Conservation (phyloP, 1,139 yeast genomes). For the Candida sp. region DNA sequence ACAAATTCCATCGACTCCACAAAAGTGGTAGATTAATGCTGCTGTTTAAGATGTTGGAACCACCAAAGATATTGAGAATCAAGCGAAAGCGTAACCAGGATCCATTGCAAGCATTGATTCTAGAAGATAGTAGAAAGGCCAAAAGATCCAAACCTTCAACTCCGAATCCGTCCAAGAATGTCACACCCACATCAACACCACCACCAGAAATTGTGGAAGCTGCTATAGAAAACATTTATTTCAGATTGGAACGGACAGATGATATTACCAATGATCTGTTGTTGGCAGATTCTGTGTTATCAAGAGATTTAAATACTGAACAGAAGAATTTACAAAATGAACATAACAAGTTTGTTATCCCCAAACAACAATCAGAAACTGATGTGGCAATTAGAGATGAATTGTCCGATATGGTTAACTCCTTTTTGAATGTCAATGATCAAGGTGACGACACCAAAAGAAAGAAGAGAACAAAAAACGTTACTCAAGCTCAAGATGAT, state of each 20-base stretch:
- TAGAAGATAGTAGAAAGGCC: conserved; percentile 33
- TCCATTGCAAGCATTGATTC: conserved; percentile 73
- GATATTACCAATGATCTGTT: conserved; percentile 14
- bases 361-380: conserved; percentile 32
- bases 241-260: conserved; percentile 66
- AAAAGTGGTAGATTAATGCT: neutral
- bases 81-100: conserved; percentile 85
- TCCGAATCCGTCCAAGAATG: conserved; percentile 20
- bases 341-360: conserved; percentile 31
- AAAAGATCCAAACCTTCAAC: conserved; percentile 46
- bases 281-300: conserved; percentile 12
- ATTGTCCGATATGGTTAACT: conserved; percentile 64
- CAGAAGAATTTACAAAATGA: conserved; percentile 1
- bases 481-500: conserved; percentile 13
- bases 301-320: neutral
- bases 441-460: conserved; percentile 4
- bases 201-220: conserved; percentile 4
- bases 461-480: conserved; percentile 6
- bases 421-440: conserved; percentile 34
- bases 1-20: neutral
- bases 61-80: conserved; percentile 69
- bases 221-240: conserved; percentile 13
- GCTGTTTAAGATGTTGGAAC: conserved; percentile 11
- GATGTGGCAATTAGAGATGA: conserved; percentile 52
- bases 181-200: conserved; percentile 15